Base-by-base conservation (phyloP, 2,329 filamentous ascomycete species). In the Cytospora piceicola region DNA sequence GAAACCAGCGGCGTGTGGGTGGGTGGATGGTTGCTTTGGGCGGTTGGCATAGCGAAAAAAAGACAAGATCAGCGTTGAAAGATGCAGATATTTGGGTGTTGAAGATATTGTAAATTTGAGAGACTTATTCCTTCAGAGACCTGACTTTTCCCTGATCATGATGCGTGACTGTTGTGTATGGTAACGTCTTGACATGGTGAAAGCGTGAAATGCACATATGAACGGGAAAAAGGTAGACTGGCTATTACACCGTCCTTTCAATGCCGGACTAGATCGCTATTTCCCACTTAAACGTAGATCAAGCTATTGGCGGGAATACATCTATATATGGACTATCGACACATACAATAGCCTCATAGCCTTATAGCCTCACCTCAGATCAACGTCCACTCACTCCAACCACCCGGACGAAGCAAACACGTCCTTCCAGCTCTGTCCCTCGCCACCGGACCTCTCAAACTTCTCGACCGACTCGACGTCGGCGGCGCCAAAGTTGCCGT, bases 401-500 rank as follows among this genome's bases (percentile, higher is more conserved):
- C 82, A 85, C 20, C 67, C 70, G 34, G 77, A 75, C 1, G 69
- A 71, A 63, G 71, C 70, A 69, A 87, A 75, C 11, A 76, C 76
- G 20, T 81, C 79, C 12, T 72, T 73, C 86, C 87, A 89, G 30
- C 61, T 57, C 29, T 34, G 12, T 70, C 59, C 51, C 49, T 78
- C 72, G 80, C 73, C 0, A 71, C 77, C 78, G n/a, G 72, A 71
- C 63, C 81, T 81, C 55, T 75, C 73, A 66, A 88, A 85, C 69
- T 78, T 79, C 68, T 78, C 73, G 4, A 78, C 75, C 15, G 78
- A 79, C 46, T 81, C 78, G 14, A 89, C 78, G 65, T 88, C 82
- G 3, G 75, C 77, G 11, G 70, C 77, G 11, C 86, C 85, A 71
- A 89, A 81, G 70, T 85, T 84, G 59, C 81, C 82, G 71, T 87